Evolutionary conservation across 2,329 filamentous ascomycete genomes (phyloP).

Genomic region (Exserohilum rostratum): DNA sequence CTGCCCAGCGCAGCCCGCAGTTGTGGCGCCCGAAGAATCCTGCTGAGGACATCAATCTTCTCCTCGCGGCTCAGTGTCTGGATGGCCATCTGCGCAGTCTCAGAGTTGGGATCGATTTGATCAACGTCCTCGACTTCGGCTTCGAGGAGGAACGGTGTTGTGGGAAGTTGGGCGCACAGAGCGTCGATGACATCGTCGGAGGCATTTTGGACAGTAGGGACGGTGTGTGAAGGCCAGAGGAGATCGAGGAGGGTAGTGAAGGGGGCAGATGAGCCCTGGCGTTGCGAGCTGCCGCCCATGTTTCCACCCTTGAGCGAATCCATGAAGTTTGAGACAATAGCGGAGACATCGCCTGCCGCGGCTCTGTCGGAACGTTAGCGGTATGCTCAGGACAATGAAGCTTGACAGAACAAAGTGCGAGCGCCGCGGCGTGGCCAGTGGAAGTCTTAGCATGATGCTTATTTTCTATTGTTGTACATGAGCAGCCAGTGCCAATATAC

Average conservation of each 20-base stretch:
- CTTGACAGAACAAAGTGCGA: constrained; percentile 15
- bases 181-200: constrained; percentile 70
- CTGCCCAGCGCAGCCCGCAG: constrained; percentile 85
- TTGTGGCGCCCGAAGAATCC: constrained; percentile 86
- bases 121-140: constrained; percentile 68
- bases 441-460: constrained; percentile 37
- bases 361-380: constrained; percentile 44
- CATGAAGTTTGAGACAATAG: constrained; percentile 86
- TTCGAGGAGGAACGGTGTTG: constrained; percentile 76
- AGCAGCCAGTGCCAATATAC: constrained; percentile 30
- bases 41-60: constrained; percentile 80
- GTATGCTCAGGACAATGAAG: constrained; percentile 2
- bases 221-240: constrained; percentile 75
- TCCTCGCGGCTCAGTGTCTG: constrained; percentile 73
- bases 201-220: constrained; percentile 75
- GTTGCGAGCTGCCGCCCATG: constrained; percentile 46
- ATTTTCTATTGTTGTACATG: constrained; percentile 47
- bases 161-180: constrained; percentile 79
- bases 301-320: constrained; percentile 72
- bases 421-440: constrained; percentile 41
- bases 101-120: constrained; percentile 70
- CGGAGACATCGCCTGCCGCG: constrained; percentile 71
- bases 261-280: constrained; percentile 57
- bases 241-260: constrained; percentile 89
- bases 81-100: constrained; percentile 73